phyloP scores from a whole-genome alignment of 371 early-diverging fungal species.

The Smittium mucronatum region DNA sequence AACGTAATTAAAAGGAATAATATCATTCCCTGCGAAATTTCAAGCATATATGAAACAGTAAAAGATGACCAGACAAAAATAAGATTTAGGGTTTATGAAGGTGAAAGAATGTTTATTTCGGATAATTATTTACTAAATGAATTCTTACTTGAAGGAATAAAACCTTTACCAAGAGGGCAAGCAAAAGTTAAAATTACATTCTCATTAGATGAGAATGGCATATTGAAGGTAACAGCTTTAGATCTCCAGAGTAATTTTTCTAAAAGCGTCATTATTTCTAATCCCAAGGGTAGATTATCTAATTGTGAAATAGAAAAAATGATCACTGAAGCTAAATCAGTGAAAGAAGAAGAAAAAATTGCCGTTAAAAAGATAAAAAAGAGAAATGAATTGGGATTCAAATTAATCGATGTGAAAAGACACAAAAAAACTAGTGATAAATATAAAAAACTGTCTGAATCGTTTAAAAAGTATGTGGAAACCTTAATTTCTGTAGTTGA shows the following conservation, averaged over 20 bases:
- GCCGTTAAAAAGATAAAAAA: constrained; percentile 71
- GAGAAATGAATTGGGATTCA: constrained; percentile 84
- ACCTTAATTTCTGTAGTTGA: no score
- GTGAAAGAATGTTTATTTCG: constrained; percentile 90
- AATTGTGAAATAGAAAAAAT: constrained; percentile 95
- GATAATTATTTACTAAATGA: constrained; percentile 92
- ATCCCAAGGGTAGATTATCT: constrained; percentile 94
- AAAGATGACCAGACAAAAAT: constrained; percentile 97
- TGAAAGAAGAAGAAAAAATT: constrained; percentile 86
- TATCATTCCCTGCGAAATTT: constrained; percentile 92
- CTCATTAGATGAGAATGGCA: constrained; percentile 95
- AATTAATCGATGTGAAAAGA: constrained; percentile 17
- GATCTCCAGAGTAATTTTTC: constrained; percentile 89
- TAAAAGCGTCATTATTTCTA: constrained; percentile 94
- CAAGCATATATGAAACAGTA: constrained; percentile 94
- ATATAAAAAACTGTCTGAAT: no score
- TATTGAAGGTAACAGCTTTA: constrained; percentile 88
- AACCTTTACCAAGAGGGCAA: constrained; percentile 91
- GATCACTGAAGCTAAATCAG: constrained; percentile 91
- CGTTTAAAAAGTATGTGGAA: no score
- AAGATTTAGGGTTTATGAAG: constrained; percentile 93
- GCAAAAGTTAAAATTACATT: constrained; percentile 97
- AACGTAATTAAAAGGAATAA: constrained; percentile 93
- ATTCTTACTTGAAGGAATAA: constrained; percentile 91
- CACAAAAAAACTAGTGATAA: neutral